phyloP scores from a whole-genome alignment of 441 rosid species.

The Populus hybrid region DNA sequence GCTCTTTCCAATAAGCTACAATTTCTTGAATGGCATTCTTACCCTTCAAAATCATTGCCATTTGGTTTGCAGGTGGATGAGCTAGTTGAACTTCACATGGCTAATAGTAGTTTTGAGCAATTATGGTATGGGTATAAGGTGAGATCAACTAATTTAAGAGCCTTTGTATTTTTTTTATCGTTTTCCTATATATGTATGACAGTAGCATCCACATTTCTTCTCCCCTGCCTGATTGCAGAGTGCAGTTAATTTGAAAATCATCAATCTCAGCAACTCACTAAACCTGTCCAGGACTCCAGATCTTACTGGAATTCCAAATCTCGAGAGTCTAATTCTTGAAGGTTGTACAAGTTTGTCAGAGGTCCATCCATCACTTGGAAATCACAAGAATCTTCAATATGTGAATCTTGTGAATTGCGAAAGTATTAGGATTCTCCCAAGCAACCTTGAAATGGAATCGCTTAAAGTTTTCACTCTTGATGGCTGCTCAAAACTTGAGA shows the following conservation, averaged over 20 bases:
- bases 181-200: too few relatives aligned
- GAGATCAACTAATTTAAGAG: too few relatives aligned
- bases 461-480: not conserved
- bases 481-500: conserved; percentile 14
- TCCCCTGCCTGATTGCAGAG: not conserved
- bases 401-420: not conserved
- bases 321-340: not conserved
- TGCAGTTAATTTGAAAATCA: not conserved
- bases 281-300: not conserved
- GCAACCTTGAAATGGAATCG: not conserved
- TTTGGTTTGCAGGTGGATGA: too few relatives aligned
- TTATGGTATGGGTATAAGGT: too few relatives aligned
- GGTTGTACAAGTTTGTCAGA: conserved; percentile 1
- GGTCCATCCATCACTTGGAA: not conserved
- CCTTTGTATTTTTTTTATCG: too few relatives aligned
- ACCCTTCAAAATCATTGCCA: too few relatives aligned
- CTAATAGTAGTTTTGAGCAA: too few relatives aligned
- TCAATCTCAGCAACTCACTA: conserved; percentile 4
- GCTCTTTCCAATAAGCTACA: too few relatives aligned
- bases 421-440: not conserved
- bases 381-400: conserved; percentile 21
- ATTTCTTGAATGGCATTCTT: too few relatives aligned
- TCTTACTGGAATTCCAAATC: not conserved
- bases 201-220: too few relatives aligned
- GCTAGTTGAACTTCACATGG: too few relatives aligned